A percentile compares a stretch with the other conserved stretches of the same genome.
These are phyloP conservation scores for Leccinum sublutescens DNA, from an alignment of 768 basidiomycete genomes.

Conservation along the genomic window DNA sequence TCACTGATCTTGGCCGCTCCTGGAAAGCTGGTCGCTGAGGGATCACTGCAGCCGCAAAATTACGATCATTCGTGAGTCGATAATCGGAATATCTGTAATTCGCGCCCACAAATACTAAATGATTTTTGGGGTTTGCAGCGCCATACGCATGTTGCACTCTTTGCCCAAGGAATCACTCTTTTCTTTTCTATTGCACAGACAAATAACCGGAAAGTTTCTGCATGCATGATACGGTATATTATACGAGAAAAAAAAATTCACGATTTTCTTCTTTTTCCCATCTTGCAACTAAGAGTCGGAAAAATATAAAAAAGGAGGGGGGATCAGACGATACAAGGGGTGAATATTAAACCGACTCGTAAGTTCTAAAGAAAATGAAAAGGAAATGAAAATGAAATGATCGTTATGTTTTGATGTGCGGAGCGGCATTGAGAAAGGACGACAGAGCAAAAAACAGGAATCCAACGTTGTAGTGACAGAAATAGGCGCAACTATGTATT, in stretches of 20 bases:
- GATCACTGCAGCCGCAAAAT: conserved; percentile 39
- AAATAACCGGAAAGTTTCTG: background rate
- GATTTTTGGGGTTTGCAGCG: no score
- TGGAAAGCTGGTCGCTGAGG: conserved; percentile 70
- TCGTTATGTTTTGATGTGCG: conserved; percentile 26
- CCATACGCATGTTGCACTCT: background rate
- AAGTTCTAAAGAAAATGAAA: conserved; percentile 12
- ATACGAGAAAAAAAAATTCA: background rate
- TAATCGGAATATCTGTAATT: no score
- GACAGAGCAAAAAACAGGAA: conserved; percentile 29
- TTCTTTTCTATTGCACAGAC: background rate
- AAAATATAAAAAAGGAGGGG: conserved; percentile 1
- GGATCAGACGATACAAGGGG: conserved; percentile 4
- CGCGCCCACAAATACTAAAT: no score
- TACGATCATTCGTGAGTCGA: no score
- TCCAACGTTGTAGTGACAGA: conserved; percentile 31
- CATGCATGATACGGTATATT: conserved; percentile 5
- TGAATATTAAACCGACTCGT: conserved; percentile 22
- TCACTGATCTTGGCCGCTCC: conserved; percentile 64
- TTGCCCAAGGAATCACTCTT: background rate
- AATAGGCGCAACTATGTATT: conserved; percentile 25
- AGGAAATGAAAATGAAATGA: conserved; percentile 13
- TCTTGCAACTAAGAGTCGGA: background rate
- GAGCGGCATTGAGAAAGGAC: background rate
- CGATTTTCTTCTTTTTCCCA: conserved; percentile 10